Base-by-base conservation (phyloP, 768 basidiomycete species). In the Psilocybe cubensis region DNA sequence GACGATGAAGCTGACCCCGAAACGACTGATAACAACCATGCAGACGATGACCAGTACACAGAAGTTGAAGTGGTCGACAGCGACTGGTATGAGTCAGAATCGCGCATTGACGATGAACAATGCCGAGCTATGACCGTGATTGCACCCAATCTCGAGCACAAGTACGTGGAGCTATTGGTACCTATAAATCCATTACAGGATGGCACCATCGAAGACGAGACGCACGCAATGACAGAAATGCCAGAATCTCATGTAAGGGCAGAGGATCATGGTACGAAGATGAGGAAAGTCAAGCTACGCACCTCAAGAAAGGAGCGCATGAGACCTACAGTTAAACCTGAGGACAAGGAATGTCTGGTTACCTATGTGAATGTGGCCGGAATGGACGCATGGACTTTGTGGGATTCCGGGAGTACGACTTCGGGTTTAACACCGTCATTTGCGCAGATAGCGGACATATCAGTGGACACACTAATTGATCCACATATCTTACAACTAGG, bases 401-500 rank as follows among this genome's bases (percentile, higher is more conserved):
- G 61, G 65, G 68, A 68, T 29, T 58, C 62, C 0, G 67, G 65
- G 2, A 69, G 66, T 20, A 71, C 57, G 0, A 67, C 60, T 0
- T 60, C 63, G 2, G 63, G 67, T 0, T 52, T 68, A 0, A 67
- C 59, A 0, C 67, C 64, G 0, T 17, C 50, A 1, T 65, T 69
- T 33, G 57, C 60, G 0, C 52, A 68, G 12, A 43, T 65, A 1
- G 49, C 61, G 1, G 14, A 59, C 0, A 60, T 68, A 0, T 11
- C 2, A 0, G 63, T 63, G 0, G 53, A 63, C 24, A 45, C 61
- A 3, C 8, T 70, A 3, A 12, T 40, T 0, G 56, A 66, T 9
- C 64, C 60, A 0, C 57, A 65, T 31, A 57, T 56, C 0, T 56
- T 78, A 1, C 72, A 75, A 35, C 50, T 78, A 10, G 73, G 74